phyloP scores from a whole-genome alignment of 257 asterid genomes.

The Salvia hispanica region DNA sequence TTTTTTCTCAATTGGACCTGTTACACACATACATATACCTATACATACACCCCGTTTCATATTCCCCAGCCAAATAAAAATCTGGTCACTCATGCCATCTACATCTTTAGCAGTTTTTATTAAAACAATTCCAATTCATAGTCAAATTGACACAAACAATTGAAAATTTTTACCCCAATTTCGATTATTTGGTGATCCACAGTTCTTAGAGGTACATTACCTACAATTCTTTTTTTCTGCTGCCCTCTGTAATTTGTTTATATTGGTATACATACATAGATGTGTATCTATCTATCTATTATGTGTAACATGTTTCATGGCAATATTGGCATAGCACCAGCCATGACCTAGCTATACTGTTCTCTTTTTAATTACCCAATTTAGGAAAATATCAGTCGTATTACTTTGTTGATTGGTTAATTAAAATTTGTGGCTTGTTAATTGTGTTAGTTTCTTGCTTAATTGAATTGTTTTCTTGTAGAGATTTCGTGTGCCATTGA shows the following conservation, averaged over 20 bases:
- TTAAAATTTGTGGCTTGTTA: conserved; percentile 14
- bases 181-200: conserved; percentile 41
- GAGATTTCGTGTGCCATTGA: conserved; percentile 42
- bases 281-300: conserved; percentile 32
- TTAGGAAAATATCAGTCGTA: conserved; percentile 23
- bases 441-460: conserved; percentile 13
- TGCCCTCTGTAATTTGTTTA: conserved; percentile 25
- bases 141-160: conserved; percentile 26
- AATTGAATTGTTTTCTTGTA: conserved; percentile 29
- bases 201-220: conserved; percentile 49
- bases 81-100: conserved; percentile 50
- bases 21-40: conserved; percentile 41
- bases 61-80: conserved; percentile 25
- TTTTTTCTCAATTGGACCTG: conserved; percentile 47
- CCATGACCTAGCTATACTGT: conserved; percentile 44
- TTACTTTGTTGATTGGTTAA: conserved; percentile 17
- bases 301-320: conserved; percentile 50
- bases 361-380: conserved; percentile 13
- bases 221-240: conserved; percentile 25
- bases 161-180: conserved; percentile 24
- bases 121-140: conserved; percentile 40
- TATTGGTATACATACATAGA: conserved; percentile 4
- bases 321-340: conserved; percentile 33
- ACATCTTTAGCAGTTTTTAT: conserved; percentile 33
- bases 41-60: neutral